Conservation (phyloP, 164 flowering plant species). For the Saururus chinensis region DNA sequence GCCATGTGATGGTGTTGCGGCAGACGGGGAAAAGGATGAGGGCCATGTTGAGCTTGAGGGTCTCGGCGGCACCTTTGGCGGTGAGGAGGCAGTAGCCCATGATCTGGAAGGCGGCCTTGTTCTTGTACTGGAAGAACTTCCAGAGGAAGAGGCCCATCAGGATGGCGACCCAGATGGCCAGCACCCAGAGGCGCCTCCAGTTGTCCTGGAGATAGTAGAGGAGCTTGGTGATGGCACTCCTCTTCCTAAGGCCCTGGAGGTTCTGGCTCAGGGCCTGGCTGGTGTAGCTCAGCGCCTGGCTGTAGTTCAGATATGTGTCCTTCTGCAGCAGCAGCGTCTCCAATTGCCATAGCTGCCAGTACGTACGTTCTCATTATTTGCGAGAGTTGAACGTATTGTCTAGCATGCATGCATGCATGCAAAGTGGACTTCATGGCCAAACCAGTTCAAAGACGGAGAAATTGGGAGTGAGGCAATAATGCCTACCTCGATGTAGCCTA, state of each 20-base stretch:
- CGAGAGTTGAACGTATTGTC: too few relatives aligned
- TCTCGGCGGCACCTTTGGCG: conserved; percentile 97
- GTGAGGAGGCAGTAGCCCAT: conserved; percentile 93
- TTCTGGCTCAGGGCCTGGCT: conserved; percentile 98
- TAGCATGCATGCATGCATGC: too few relatives aligned
- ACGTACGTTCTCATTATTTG: neutral
- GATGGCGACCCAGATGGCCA: conserved; percentile 63
- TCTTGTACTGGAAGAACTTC: conserved; percentile 80
- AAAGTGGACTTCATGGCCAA: too few relatives aligned
- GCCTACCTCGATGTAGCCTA: conserved; percentile 99
- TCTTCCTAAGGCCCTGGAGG: conserved; percentile 63
- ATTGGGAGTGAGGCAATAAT: neutral
- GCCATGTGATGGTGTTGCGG: conserved; percentile 92
- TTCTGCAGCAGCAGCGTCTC: conserved; percentile 88
- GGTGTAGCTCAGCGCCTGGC: conserved; percentile 94
- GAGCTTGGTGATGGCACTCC: conserved; percentile 32
- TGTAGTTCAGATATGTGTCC: conserved; percentile 95
- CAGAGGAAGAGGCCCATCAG: conserved; percentile 71
- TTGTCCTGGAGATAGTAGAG: conserved; percentile 65
- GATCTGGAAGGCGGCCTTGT: conserved; percentile 50
- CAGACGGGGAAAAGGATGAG: conserved; percentile 84
- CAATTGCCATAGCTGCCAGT: conserved; percentile 86
- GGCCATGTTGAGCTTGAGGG: conserved; percentile 95
- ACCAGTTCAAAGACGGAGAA: too few relatives aligned
- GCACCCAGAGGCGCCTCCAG: conserved; percentile 85